Conservation (phyloP, 495 filamentous ascomycete species). For the Gamarada debralockiae region DNA sequence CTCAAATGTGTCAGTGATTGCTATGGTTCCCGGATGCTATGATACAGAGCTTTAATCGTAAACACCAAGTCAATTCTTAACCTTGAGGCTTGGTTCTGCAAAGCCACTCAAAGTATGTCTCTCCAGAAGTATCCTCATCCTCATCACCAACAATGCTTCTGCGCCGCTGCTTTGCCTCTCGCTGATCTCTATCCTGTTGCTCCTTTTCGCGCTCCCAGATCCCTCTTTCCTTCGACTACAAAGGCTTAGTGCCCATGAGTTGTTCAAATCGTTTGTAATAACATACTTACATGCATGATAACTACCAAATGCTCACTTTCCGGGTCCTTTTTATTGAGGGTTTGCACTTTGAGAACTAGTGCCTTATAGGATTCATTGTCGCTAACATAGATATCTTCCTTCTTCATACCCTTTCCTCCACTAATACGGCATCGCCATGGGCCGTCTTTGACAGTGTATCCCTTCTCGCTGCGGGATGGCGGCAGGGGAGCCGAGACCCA, state of each 20-base stretch:
- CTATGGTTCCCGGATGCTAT: too few species aligned
- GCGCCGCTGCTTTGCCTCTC: not conserved
- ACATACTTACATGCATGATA: conserved; percentile 8
- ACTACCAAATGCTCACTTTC: not conserved
- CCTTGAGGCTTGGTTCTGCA: not conserved
- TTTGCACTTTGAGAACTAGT: not conserved
- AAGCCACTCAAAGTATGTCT: conserved; percentile 1
- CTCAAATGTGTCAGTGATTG: too few species aligned
- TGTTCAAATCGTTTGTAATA: too few species aligned
- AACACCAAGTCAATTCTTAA: not conserved
- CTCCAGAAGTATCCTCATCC: conserved; percentile 11
- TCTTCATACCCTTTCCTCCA: not conserved
- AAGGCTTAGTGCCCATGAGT: not conserved
- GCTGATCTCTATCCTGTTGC: not conserved
- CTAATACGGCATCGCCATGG: conserved; percentile 4
- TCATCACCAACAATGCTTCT: not conserved
- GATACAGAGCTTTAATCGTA: too few species aligned
- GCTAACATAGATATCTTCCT: not conserved
- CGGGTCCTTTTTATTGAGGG: not conserved
- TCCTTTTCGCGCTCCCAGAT: not conserved
- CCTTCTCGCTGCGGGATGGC: not conserved
- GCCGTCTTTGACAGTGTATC: conserved; percentile 9
- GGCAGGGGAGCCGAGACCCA: not conserved
- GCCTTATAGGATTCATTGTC: conserved; percentile 1
- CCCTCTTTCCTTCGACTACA: not conserved